phyloP scores from a whole-genome alignment of 2,329 filamentous ascomycete species.

The Talaromyces sp. region DNA sequence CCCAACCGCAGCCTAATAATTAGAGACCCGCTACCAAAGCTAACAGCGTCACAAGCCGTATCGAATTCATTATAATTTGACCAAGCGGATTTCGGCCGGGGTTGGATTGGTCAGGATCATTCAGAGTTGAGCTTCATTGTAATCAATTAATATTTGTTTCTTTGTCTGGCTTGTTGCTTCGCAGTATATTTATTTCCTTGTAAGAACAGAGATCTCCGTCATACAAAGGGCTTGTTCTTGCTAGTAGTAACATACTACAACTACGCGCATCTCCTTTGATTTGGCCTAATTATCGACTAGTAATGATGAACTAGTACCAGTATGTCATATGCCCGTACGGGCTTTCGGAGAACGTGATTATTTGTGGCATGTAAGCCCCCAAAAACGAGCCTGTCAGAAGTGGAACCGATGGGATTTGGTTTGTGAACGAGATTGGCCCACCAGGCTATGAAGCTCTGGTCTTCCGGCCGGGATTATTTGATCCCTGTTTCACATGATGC shows the following conservation, averaged over 20 bases:
- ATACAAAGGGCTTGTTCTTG: neutral
- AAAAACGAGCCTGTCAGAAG: constrained; percentile 14
- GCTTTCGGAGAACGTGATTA: too few relatives aligned
- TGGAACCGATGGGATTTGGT: neutral
- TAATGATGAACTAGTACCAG: neutral
- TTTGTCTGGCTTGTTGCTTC: neutral
- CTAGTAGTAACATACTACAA: neutral
- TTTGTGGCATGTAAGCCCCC: neutral
- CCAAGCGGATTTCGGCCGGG: neutral
- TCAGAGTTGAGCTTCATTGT: neutral
- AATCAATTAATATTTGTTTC: neutral
- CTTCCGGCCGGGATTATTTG: neutral
- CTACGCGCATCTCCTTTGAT: neutral
- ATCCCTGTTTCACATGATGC: neutral
- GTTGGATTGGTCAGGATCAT: neutral
- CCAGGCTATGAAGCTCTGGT: neutral
- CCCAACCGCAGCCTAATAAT: neutral
- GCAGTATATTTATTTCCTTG: neutral
- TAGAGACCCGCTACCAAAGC: neutral
- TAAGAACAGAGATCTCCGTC: neutral
- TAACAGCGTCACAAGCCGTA: neutral
- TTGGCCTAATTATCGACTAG: neutral
- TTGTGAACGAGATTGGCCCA: constrained; percentile 5
- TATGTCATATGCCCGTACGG: neutral
- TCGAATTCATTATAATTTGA: neutral